Evolutionary conservation across 164 flowering plant genomes (phyloP).

Genomic region (Hamamelis virginiana): DNA sequence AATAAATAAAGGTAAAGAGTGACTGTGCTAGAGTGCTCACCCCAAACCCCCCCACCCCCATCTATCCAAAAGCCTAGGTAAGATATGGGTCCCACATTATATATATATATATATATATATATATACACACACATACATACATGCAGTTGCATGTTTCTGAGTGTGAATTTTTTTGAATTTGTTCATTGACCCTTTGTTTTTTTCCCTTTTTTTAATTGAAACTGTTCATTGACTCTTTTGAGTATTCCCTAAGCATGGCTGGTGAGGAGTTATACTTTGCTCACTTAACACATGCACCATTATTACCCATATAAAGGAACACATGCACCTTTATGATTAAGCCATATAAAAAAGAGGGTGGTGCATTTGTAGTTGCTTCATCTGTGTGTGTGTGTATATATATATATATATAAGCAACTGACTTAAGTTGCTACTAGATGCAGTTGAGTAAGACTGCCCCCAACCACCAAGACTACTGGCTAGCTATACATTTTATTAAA

Average conservation of each 20-base stretch:
- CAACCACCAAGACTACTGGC: constrained; percentile 9
- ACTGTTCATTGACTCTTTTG: constrained; percentile 23
- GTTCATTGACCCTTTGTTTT: constrained; percentile 19
- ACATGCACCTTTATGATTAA: constrained; percentile 41
- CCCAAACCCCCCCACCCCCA: neutral
- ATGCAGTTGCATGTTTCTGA: too few relatives aligned
- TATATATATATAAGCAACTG: neutral
- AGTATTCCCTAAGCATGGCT: constrained; percentile 44
- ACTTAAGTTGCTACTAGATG: neutral
- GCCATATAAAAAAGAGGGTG: constrained; percentile 8
- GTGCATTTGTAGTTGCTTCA: constrained; percentile 21
- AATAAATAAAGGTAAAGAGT: constrained; percentile 5
- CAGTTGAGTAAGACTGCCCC: constrained; percentile 6
- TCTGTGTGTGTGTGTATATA: too few relatives aligned
- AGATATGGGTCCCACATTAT: constrained; percentile 13
- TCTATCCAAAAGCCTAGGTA: constrained; percentile 11
- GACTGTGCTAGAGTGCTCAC: neutral
- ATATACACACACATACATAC: too few relatives aligned
- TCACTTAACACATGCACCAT: constrained; percentile 44
- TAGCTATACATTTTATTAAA: constrained; percentile 12
- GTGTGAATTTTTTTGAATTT: neutral
- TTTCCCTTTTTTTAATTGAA: neutral
- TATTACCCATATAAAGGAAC: constrained; percentile 28
- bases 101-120: neutral
- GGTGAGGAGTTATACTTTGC: constrained; percentile 28